phyloP scores from a whole-genome alignment of 129 eudicot species.

The Saposhnikovia divaricata region DNA sequence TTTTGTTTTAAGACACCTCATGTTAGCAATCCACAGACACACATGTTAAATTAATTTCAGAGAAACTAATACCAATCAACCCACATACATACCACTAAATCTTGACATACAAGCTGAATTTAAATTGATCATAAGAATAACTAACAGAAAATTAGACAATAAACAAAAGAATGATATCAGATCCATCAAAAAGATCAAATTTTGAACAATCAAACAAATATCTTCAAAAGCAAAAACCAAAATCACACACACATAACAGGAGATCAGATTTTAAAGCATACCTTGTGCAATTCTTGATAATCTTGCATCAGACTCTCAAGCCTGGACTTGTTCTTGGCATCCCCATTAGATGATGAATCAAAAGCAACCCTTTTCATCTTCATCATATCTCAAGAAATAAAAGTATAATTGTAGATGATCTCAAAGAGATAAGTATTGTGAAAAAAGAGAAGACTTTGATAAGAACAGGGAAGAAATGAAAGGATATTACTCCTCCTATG shows the following conservation, averaged over 20 bases:
- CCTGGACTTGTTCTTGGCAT: slow-evolving; percentile 47
- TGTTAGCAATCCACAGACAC: background rate
- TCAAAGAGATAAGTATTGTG: slow-evolving; percentile 9
- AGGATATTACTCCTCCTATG: background rate
- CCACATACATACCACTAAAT: background rate
- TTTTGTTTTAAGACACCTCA: background rate
- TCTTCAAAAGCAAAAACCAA: slow-evolving; percentile 2
- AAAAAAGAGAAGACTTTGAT: slow-evolving; percentile 20
- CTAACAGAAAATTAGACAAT: background rate
- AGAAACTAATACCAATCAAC: background rate
- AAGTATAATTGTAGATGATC: slow-evolving; percentile 6
- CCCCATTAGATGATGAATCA: slow-evolving; percentile 35
- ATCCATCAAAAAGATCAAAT: slow-evolving; percentile 8
- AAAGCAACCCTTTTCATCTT: slow-evolving; percentile 53
- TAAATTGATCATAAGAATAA: background rate
- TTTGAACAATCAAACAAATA: slow-evolving; percentile 3
- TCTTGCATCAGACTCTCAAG: slow-evolving; percentile 68
- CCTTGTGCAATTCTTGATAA: slow-evolving; percentile 53
- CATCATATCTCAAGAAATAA: slow-evolving; percentile 36
- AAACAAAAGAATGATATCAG: background rate
- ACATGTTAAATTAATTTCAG: background rate
- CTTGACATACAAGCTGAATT: background rate
- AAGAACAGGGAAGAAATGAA: slow-evolving; percentile 3
- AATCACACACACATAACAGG: slow-evolving; percentile 6
- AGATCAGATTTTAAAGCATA: slow-evolving; percentile 17